Evolutionary conservation across 768 basidiomycete species (phyloP).

Genomic region (Chlorophyllum brunneum): DNA sequence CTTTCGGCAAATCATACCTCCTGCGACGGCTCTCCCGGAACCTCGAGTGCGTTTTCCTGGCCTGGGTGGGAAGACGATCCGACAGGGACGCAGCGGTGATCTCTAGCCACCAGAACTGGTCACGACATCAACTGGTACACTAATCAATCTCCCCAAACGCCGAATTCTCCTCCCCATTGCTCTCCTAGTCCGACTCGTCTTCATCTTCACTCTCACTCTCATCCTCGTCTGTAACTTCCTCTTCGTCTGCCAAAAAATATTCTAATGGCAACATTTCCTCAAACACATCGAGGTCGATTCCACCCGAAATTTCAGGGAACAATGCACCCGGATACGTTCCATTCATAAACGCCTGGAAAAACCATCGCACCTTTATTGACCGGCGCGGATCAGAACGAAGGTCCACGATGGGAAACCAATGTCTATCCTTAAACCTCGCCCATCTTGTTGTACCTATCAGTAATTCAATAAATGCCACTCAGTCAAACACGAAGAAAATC

Average conservation of each 20-base stretch:
- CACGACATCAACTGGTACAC: background rate
- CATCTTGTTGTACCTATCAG: constrained; percentile 2
- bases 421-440: background rate
- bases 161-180: background rate
- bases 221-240: background rate
- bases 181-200: background rate
- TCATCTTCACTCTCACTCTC: background rate
- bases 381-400: background rate
- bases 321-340: background rate
- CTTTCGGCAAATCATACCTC: background rate
- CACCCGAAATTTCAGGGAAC: background rate
- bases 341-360: constrained; percentile 4
- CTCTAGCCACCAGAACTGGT: background rate
- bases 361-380: background rate
- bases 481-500: background rate
- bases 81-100: background rate
- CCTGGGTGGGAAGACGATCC: background rate
- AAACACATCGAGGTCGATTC: background rate
- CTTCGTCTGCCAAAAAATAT: background rate
- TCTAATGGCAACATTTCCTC: background rate
- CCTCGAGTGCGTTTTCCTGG: background rate
- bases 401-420: constrained; percentile 7
- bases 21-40: background rate
- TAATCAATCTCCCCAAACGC: background rate
- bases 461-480: background rate